phyloP scores from a whole-genome alignment of 345 rosid genomes.

The Eucalyptus decipiens region DNA sequence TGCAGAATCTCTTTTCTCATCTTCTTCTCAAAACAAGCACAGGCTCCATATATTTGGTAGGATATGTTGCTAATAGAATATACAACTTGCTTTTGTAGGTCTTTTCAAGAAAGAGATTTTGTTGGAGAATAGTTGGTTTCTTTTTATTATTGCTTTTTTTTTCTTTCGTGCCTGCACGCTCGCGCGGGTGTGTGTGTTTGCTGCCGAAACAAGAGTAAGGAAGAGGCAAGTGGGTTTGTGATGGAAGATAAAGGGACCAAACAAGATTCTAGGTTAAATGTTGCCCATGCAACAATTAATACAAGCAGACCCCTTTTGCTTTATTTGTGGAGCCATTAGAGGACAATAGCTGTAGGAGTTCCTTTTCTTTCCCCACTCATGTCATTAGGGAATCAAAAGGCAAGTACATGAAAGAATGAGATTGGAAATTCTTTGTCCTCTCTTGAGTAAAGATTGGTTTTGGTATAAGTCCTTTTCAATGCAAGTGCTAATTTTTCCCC shows the following conservation, averaged over 20 bases:
- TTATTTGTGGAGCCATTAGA: conserved; percentile 46
- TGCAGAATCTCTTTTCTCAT: neutral
- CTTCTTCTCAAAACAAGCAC: neutral
- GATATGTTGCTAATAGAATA: neutral
- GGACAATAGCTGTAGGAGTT: conserved; percentile 2
- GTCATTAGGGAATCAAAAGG: conserved; percentile 1
- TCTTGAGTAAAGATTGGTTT: conserved; percentile 3
- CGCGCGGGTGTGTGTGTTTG: neutral
- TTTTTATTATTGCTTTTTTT: neutral
- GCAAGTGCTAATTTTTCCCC: neutral
- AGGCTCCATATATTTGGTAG: neutral
- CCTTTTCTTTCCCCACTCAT: conserved; percentile 2
- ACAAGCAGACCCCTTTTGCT: conserved; percentile 17
- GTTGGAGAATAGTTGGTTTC: neutral
- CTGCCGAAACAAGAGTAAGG: neutral
- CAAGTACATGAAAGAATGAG: conserved; percentile 6
- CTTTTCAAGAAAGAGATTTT: neutral
- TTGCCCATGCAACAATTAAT: conserved; percentile 48
- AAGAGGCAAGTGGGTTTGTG: conserved; percentile 7
- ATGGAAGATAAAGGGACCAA: neutral
- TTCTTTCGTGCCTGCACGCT: neutral
- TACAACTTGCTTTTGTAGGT: neutral
- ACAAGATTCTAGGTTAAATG: conserved; percentile 4
- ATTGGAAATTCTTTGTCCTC: conserved; percentile 14
- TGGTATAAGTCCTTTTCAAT: conserved; percentile 29